Base-by-base conservation (phyloP, 306 rosid genomes). In the Carpinus viminea region DNA sequence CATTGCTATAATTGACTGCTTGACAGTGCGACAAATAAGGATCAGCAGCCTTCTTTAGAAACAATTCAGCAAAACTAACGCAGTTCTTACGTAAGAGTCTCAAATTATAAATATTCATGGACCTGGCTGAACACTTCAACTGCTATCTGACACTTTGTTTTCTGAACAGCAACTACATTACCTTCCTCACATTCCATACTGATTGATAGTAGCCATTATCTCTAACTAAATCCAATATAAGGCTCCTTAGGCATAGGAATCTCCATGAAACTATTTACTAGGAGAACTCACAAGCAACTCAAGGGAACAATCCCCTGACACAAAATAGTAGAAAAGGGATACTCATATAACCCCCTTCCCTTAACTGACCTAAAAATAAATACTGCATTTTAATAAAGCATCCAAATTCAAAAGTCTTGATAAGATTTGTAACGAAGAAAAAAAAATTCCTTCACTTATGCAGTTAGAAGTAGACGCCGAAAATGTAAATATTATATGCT, bases 311-410 rank as follows among this genome's bases (percentile, higher is more conserved):
- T 66, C 38, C 71, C 50, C 8, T 26, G 17, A 36, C 3, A 36
- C 34, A n/a, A 2, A 12, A 20, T 20, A 11, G 28, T 59, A 21
- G 34, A 24, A 59, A 0, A 4, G 31, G 31, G 4, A 59, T 59
- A 66, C 16, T 13, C 36, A 24, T 11, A 59, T 12, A 59, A 59
- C n/a, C n/a, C 28, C 31, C 15, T 59, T 59, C 24, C 60, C 74
- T 79, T 43, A 70, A 77, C 51, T 17, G n/a, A 34, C 50, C 45
- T 71, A 53, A 82, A n/a, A 77, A 82, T 38, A 13, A 60, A 45
- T 60, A 76, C 79, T 72, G 34, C 20, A 57, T 70, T 78, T 68
- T 59, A 69, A 73, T 3, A 77, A 70, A 65, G 65, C 52, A 53
- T 53, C 20, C 70, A 76, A 83, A 72, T 18, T 53, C 57, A 45